Evolutionary conservation across 106 monocot species (phyloP).

Genomic region (Phalaenopsis equestris): DNA sequence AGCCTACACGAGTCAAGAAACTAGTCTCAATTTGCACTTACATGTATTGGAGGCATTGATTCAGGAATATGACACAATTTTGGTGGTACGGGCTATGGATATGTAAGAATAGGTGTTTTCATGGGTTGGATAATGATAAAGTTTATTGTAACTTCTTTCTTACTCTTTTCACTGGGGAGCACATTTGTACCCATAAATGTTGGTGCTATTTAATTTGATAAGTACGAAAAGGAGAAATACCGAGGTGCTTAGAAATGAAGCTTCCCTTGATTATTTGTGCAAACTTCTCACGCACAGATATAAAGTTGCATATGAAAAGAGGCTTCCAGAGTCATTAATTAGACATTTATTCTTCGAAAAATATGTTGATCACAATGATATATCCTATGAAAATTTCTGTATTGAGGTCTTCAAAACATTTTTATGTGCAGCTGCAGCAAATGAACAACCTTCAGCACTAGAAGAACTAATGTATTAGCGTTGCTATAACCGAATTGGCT

Average conservation of each 20-base stretch:
- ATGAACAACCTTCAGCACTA: no score
- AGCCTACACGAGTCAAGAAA: conserved; percentile 94
- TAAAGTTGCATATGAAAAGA: conserved; percentile 72
- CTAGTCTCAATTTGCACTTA: conserved; percentile 77
- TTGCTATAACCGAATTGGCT: no score
- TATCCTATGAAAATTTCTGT: conserved; percentile 93
- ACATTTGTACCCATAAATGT: conserved; percentile 8
- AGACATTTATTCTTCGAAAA: conserved; percentile 64
- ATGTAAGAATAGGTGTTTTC: conserved; percentile 90
- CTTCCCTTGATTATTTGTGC: conserved; percentile 66
- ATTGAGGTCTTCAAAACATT: conserved; percentile 40
- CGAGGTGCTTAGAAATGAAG: conserved; percentile 52
- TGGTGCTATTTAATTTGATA: conserved; percentile 29
- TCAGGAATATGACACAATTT: conserved; percentile 97
- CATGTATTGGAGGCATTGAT: conserved; percentile 96
- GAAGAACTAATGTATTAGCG: no score
- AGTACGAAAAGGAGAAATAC: conserved; percentile 47
- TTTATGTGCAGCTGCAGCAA: no score
- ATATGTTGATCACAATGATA: conserved; percentile 71
- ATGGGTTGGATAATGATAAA: conserved; percentile 97
- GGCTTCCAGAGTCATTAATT: conserved; percentile 56
- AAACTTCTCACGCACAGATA: conserved; percentile 80
- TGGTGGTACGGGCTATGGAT: conserved; percentile 96
- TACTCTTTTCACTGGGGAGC: conserved; percentile 20
- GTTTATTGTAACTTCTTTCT: conserved; percentile 36